phyloP scores from a whole-genome alignment of 2,329 filamentous ascomycete species.

The Aspergillus spinulosporus region DNA sequence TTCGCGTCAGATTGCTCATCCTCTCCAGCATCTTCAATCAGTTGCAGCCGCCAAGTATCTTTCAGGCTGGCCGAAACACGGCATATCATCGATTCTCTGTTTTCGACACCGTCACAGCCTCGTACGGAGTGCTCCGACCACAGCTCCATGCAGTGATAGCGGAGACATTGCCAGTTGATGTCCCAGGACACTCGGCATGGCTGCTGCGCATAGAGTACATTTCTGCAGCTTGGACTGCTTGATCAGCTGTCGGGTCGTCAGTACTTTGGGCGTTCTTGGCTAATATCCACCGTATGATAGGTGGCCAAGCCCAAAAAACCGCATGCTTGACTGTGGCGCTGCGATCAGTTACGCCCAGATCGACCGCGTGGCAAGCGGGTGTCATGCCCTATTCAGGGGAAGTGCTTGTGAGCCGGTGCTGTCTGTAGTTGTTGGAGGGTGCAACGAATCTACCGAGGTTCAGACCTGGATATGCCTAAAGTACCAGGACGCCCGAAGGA shows the following conservation, averaged over 20 bases:
- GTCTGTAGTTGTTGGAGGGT: not conserved
- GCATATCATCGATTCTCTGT: too few species aligned
- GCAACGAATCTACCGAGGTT: not conserved
- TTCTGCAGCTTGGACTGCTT: too few species aligned
- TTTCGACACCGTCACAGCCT: too few species aligned
- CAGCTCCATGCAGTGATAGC: not conserved
- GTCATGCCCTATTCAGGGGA: not conserved
- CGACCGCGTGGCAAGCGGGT: not conserved
- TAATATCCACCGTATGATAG: conserved; percentile 3
- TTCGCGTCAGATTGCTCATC: not conserved
- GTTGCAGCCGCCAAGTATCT: too few species aligned
- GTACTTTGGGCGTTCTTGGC: not conserved
- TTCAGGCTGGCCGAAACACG: too few species aligned
- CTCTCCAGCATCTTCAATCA: too few species aligned
- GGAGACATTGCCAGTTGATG: not conserved
- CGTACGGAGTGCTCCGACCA: too few species aligned
- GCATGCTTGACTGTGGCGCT: conserved; percentile 7
- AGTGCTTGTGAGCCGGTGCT: not conserved
- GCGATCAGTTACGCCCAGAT: not conserved
- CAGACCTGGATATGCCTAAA: too few species aligned
- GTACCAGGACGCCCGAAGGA: too few species aligned
- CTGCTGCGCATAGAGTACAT: not conserved
- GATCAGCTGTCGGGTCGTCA: not conserved
- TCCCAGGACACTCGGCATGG: not conserved
- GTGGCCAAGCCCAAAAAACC: not conserved